These are phyloP conservation scores for Puccinellia tenuiflora DNA, from an alignment of 176 grass and related monocot genomes.

Conservation along the genomic window DNA sequence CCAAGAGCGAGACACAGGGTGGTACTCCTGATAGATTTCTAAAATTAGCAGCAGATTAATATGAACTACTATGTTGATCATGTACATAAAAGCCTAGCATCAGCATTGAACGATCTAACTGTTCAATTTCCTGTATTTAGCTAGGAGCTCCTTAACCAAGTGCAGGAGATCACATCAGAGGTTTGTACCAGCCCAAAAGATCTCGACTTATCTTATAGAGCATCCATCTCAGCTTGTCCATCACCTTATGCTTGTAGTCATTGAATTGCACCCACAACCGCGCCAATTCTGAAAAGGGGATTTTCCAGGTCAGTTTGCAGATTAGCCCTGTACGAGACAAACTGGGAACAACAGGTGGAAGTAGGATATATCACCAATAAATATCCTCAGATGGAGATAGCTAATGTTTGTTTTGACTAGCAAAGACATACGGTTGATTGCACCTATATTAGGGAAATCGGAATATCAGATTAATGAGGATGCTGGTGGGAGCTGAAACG, in stretches of 20 bases:
- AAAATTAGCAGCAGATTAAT: background rate
- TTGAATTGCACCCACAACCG: conserved; percentile 38
- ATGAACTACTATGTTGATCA: background rate
- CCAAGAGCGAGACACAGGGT: background rate
- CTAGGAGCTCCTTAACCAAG: background rate
- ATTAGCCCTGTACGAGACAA: background rate
- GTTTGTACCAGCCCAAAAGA: background rate
- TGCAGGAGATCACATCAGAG: background rate
- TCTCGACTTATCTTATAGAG: background rate
- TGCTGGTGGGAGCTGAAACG: background rate
- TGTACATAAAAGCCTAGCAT: background rate
- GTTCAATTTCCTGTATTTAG: background rate
- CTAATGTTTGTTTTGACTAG: conserved; percentile 46
- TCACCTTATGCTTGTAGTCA: conserved; percentile 22
- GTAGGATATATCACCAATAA: conserved; percentile 44
- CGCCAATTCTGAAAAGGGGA: conserved; percentile 31
- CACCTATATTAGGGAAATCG: conserved; percentile 28
- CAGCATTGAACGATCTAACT: background rate
- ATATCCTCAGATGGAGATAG: conserved; percentile 57
- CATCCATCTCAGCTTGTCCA: conserved; percentile 44
- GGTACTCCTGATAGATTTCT: background rate
- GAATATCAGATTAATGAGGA: background rate
- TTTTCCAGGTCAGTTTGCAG: background rate
- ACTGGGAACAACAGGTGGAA: background rate
- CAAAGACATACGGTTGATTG: conserved; percentile 21